Conservation (phyloP, 108 stramenopile genomes). For the Licmophora abbreviata region DNA sequence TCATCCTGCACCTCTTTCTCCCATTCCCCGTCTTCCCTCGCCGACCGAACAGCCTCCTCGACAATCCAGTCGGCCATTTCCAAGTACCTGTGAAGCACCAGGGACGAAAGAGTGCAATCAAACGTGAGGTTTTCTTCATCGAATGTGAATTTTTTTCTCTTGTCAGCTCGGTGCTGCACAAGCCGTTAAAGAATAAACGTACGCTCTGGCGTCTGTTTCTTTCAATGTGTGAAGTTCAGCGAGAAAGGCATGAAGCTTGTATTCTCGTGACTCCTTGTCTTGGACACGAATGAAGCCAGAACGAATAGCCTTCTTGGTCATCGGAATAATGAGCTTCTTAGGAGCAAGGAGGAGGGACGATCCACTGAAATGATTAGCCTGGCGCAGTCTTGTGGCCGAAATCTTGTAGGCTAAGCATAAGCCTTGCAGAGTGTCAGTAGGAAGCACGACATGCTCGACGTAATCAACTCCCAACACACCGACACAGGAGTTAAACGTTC, state of each 20-base stretch:
- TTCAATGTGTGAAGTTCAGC: slow-evolving; percentile 57
- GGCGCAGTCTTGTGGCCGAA: slow-evolving; percentile 46
- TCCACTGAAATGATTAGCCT: slow-evolving; percentile 75
- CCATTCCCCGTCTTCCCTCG: slow-evolving; percentile 74
- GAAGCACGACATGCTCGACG: slow-evolving; percentile 70
- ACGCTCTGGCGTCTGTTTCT: slow-evolving; percentile 60
- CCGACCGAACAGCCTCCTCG: slow-evolving; percentile 52
- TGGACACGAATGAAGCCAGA: slow-evolving; percentile 63
- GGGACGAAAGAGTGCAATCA: neutral
- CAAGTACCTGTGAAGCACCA: slow-evolving; percentile 25
- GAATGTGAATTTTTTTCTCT: neutral
- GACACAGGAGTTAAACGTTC: slow-evolving; percentile 28
- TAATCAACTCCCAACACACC: slow-evolving; percentile 52
- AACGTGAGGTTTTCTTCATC: neutral
- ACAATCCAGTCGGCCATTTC: slow-evolving; percentile 77
- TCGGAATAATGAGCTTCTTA: slow-evolving; percentile 71
- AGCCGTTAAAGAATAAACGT: slow-evolving; percentile 11
- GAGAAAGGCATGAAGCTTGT: slow-evolving; percentile 64
- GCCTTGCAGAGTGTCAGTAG: slow-evolving; percentile 84
- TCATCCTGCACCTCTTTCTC: slow-evolving; percentile 14
- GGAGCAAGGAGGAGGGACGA: slow-evolving; percentile 64
- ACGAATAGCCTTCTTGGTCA: slow-evolving; percentile 36
- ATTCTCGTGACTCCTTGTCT: slow-evolving; percentile 73
- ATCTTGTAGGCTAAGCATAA: slow-evolving; percentile 81
- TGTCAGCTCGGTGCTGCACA: neutral